Percentiles rank a stretch among this genome's conserved stretches.
Evolutionary conservation across 257 asterid species (phyloP).

Genomic region (Ballota nigra): DNA sequence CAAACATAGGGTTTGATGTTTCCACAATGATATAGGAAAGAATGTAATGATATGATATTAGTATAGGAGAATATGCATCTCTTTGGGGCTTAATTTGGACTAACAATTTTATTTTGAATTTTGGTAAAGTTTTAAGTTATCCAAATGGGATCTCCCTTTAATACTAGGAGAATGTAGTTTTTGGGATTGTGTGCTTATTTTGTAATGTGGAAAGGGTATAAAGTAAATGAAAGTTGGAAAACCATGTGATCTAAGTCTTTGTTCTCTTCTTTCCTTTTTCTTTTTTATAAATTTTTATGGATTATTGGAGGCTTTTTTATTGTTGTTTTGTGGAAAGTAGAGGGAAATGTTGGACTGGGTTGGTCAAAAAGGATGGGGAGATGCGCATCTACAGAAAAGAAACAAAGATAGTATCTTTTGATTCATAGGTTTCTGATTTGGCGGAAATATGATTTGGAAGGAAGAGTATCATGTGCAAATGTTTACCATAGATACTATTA

Average conservation of each 20-base stretch:
- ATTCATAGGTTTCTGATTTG: constrained; percentile 1
- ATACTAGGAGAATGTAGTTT: constrained; percentile 34
- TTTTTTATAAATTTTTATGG: not conserved
- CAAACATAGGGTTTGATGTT: constrained; percentile 45
- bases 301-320: not conserved
- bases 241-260: constrained; percentile 53
- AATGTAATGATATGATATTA: constrained; percentile 15
- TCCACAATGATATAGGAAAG: not conserved
- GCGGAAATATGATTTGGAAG: constrained; percentile 11
- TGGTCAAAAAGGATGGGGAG: constrained; percentile 51
- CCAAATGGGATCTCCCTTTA: constrained; percentile 39
- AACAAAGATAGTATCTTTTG: constrained; percentile 19
- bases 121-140: constrained; percentile 29
- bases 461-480: no score
- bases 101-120: constrained; percentile 29
- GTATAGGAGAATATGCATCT: constrained; percentile 16
- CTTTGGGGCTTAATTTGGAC: constrained; percentile 21
- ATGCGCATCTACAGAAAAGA: constrained; percentile 25
- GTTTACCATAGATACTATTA: no score
- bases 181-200: constrained; percentile 30
- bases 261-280: constrained; percentile 15
- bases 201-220: constrained; percentile 36
- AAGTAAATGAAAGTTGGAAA: constrained; percentile 48
- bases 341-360: constrained; percentile 50
- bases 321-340: constrained; percentile 24